phyloP scores from a whole-genome alignment of 2,329 filamentous ascomycete genomes.

The Myriosclerotinia scirpicola region DNA sequence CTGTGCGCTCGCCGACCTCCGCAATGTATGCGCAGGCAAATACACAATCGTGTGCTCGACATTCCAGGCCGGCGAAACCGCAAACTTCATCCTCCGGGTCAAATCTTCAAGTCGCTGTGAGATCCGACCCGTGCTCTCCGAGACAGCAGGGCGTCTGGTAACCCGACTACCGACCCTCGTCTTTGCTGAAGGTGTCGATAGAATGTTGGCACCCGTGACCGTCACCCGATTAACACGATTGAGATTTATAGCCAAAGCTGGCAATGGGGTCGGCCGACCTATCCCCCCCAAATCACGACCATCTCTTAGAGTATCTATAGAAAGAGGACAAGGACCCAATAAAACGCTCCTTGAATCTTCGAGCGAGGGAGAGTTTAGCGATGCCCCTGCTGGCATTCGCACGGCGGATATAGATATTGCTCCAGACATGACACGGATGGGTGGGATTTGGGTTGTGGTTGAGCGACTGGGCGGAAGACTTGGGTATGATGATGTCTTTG shows the following conservation, averaged over 20 bases:
- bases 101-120: slow-evolving; percentile 59
- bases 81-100: slow-evolving; percentile 73
- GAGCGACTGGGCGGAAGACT: slow-evolving; percentile 65
- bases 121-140: slow-evolving; percentile 63
- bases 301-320: slow-evolving; percentile 68
- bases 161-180: slow-evolving; percentile 55
- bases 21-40: slow-evolving; percentile 62
- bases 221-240: slow-evolving; percentile 33
- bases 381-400: slow-evolving; percentile 64
- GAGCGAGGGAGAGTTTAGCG: slow-evolving; percentile 71
- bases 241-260: slow-evolving; percentile 38
- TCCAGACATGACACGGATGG: slow-evolving; percentile 55
- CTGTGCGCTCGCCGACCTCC: slow-evolving; percentile 67
- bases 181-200: slow-evolving; percentile 52
- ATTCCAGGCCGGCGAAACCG: slow-evolving; percentile 77
- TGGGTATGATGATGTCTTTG: slow-evolving; percentile 51
- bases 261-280: background rate
- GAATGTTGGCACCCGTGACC: slow-evolving; percentile 44
- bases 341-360: slow-evolving; percentile 64
- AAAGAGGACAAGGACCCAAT: slow-evolving; percentile 70
- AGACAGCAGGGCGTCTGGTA: slow-evolving; percentile 72
- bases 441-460: slow-evolving; percentile 75
- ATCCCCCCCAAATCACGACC: slow-evolving; percentile 38
- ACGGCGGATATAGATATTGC: slow-evolving; percentile 74
- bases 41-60: slow-evolving; percentile 93